Evolutionary conservation across 2,329 filamentous ascomycete species (phyloP).

Genomic region (Aspergillus terreus): DNA sequence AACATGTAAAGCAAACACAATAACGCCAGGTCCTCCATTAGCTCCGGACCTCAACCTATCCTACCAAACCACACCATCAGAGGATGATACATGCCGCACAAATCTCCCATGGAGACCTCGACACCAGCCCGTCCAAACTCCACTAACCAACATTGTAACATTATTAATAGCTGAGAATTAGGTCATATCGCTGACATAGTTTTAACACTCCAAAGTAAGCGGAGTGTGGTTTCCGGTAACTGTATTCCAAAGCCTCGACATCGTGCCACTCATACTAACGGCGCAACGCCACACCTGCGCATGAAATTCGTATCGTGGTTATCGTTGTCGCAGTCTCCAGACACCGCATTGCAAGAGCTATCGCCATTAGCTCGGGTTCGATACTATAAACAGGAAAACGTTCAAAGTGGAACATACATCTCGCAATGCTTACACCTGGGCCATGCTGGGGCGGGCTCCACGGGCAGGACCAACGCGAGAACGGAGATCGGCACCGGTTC

Average conservation of each 20-base stretch:
- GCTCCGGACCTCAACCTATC: neutral
- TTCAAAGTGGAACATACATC: neutral
- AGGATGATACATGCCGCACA: too few relatives aligned
- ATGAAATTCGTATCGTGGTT: too few relatives aligned
- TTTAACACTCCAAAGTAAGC: neutral
- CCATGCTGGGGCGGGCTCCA: conserved; percentile 39
- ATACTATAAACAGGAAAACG: neutral
- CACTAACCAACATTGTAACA: neutral
- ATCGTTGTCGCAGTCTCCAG: neutral
- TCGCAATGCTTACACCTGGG: conserved; percentile 39
- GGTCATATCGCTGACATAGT: neutral
- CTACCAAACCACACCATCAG: neutral
- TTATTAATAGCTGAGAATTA: neutral
- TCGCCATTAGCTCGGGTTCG: neutral
- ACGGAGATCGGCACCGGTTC: conserved; percentile 31
- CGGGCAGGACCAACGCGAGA: conserved; percentile 29
- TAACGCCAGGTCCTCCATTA: neutral
- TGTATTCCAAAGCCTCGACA: neutral
- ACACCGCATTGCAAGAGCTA: neutral
- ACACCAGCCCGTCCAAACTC: too few relatives aligned
- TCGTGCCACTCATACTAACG: neutral
- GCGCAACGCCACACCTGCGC: neutral
- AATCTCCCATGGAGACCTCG: too few relatives aligned
- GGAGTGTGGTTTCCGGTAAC: neutral
- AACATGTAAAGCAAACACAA: conserved; percentile 1